phyloP scores from a whole-genome alignment of 208 protist species.

The Wallacemonas sp. region DNA sequence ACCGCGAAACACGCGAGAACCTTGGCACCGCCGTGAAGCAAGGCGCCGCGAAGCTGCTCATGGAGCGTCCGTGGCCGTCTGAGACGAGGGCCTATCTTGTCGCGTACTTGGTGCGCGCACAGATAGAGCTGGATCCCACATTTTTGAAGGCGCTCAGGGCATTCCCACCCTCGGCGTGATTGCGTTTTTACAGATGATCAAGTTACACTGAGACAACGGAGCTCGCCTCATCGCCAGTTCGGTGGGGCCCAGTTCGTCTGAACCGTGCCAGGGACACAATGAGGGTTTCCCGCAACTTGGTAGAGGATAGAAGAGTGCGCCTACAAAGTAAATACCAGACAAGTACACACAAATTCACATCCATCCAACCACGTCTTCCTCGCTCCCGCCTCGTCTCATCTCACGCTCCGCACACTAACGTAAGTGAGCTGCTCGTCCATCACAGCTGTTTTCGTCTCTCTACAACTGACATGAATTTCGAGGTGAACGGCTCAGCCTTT shows the following conservation, averaged over 20 bases:
- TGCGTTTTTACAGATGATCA: background rate
- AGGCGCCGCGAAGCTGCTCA: slow-evolving; percentile 23
- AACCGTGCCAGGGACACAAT: too few relatives aligned
- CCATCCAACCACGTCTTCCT: too few relatives aligned
- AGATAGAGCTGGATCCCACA: slow-evolving; percentile 26
- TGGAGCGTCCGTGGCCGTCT: slow-evolving; percentile 3
- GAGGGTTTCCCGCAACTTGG: too few relatives aligned
- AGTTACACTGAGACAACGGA: too few relatives aligned
- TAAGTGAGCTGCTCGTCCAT: too few relatives aligned
- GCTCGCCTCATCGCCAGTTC: too few relatives aligned
- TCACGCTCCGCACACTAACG: too few relatives aligned
- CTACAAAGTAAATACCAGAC: background rate
- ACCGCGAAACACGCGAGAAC: slow-evolving; percentile 20
- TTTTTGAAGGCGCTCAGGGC: slow-evolving; percentile 35
- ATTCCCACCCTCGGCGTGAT: background rate
- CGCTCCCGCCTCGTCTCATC: too few relatives aligned
- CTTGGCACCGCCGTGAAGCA: slow-evolving; percentile 23
- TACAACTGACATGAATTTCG: slow-evolving; percentile 39
- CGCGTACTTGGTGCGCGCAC: slow-evolving; percentile 67
- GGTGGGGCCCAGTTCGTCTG: too few relatives aligned
- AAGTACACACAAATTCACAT: background rate
- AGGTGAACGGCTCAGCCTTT: slow-evolving; percentile 38
- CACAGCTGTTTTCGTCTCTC: too few relatives aligned
- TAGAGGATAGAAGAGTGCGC: too few relatives aligned
- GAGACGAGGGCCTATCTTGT: slow-evolving; percentile 57